Conservation (phyloP, 352 stramenopile species). For the Phytophthora rubi region DNA sequence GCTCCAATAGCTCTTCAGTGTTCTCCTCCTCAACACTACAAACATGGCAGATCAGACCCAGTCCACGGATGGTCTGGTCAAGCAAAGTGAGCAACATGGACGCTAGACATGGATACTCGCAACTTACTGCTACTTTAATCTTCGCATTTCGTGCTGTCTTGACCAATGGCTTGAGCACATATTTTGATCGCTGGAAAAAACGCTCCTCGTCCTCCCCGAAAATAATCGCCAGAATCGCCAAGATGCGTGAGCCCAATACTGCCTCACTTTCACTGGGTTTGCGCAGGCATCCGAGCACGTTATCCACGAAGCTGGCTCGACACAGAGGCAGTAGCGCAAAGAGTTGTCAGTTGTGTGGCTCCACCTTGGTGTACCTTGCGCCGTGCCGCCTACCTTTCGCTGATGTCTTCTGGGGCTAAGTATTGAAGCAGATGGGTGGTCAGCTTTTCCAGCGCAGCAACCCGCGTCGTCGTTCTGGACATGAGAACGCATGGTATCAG, state of each 20-base stretch:
- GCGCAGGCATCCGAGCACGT: constrained; percentile 70
- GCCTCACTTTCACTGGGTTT: constrained; percentile 78
- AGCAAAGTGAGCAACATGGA: background rate
- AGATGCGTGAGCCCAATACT: constrained; percentile 66
- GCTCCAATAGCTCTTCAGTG: constrained; percentile 59
- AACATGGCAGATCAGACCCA: constrained; percentile 80
- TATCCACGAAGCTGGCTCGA: constrained; percentile 65
- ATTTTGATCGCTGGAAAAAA: constrained; percentile 78
- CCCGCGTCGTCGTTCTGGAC: constrained; percentile 69
- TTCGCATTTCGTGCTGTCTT: constrained; percentile 67
- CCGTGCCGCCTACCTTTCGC: constrained; percentile 56
- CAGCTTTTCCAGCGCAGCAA: constrained; percentile 77
- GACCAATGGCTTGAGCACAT: constrained; percentile 71
- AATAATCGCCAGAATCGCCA: constrained; percentile 78
- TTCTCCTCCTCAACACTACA: constrained; percentile 85
- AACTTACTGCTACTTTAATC: constrained; percentile 70
- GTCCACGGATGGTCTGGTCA: constrained; percentile 64
- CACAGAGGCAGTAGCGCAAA: constrained; percentile 1
- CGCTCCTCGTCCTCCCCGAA: constrained; percentile 76
- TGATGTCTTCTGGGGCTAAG: constrained; percentile 66
- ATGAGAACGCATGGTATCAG: constrained; percentile 3
- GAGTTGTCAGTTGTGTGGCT: constrained; percentile 4
- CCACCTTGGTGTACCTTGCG: background rate
- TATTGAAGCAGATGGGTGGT: constrained; percentile 70
- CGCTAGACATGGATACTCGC: background rate